A percentile compares a stretch with the other conserved stretches of the same genome.
Conservation (phyloP, 257 asterid species). For the Cinchona pubescens region DNA sequence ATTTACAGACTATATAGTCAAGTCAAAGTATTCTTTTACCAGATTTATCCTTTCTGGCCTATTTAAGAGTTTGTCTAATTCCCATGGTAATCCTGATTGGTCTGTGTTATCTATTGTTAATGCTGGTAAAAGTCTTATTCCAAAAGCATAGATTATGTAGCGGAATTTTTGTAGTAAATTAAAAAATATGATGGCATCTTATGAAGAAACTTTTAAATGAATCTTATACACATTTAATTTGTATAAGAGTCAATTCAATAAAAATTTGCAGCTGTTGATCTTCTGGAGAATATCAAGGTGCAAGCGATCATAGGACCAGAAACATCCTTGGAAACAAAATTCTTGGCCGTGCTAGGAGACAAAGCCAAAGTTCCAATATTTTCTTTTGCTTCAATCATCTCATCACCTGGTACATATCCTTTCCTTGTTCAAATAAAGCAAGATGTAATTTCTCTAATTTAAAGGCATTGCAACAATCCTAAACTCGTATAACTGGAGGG, state of each 20-base stretch:
- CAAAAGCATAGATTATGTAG: too few relatives aligned
- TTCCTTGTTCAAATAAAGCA: constrained; percentile 35
- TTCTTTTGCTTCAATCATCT: constrained; percentile 30
- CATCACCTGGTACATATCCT: constrained; percentile 20
- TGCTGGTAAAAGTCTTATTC: too few relatives aligned
- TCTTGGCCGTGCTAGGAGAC: constrained; percentile 27
- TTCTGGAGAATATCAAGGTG: constrained; percentile 33
- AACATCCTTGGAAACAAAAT: constrained; percentile 21
- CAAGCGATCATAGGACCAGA: constrained; percentile 36
- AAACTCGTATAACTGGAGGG: constrained; percentile 35
- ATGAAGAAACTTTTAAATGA: too few relatives aligned
- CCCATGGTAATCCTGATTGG: too few relatives aligned
- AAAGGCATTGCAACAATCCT: constrained; percentile 31
- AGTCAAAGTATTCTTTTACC: too few relatives aligned
- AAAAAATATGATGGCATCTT: too few relatives aligned
- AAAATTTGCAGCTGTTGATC: constrained; percentile 36
- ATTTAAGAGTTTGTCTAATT: too few relatives aligned
- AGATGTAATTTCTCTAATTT: constrained; percentile 35
- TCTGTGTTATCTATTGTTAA: too few relatives aligned
- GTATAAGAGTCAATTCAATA: background rate
- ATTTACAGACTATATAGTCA: too few relatives aligned
- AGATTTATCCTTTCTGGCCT: too few relatives aligned
- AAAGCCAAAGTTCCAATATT: constrained; percentile 35
- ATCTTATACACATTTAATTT: too few relatives aligned
- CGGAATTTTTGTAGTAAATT: too few relatives aligned